phyloP scores from a whole-genome alignment of 139 green algal species.

The Chlorokybus atmophyticus region DNA sequence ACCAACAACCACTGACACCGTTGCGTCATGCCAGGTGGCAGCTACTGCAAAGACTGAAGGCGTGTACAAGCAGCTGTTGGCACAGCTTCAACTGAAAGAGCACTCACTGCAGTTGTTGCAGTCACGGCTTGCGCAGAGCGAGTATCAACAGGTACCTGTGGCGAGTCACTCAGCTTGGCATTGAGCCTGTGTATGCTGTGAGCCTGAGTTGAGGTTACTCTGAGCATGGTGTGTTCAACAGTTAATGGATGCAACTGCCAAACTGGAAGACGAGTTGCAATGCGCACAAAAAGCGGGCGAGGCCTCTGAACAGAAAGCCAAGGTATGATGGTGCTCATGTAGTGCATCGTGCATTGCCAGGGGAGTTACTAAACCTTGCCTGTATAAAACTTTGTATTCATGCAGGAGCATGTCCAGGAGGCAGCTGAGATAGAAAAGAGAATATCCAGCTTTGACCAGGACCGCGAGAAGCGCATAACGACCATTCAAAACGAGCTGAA shows the following conservation, averaged over 20 bases:
- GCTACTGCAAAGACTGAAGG: background rate
- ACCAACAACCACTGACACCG: background rate
- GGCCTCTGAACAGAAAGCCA: too few species aligned
- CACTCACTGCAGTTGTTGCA: conserved; percentile 59
- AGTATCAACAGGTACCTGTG: conserved; percentile 21
- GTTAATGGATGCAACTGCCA: too few species aligned
- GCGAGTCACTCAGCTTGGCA: too few species aligned
- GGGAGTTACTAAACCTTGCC: too few species aligned
- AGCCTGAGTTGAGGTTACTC: too few species aligned
- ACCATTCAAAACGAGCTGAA: conserved; percentile 38
- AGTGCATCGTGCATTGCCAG: too few species aligned
- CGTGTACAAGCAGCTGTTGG: conserved; percentile 21
- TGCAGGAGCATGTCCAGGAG: conserved; percentile 41
- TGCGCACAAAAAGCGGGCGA: too few species aligned
- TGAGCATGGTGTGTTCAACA: too few species aligned
- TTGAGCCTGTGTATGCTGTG: too few species aligned
- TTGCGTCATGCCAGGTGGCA: conserved; percentile 12
- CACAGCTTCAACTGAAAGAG: conserved; percentile 15
- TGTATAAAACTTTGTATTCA: too few species aligned
- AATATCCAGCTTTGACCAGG: conserved; percentile 63
- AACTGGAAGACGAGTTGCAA: too few species aligned
- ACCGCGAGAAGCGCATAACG: conserved; percentile 41
- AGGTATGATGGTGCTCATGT: too few species aligned
- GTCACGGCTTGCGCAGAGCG: conserved; percentile 19
- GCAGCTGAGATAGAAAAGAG: conserved; percentile 59